phyloP scores from a whole-genome alignment of 2,329 filamentous ascomycete species.

The Colletotrichum sp. region DNA sequence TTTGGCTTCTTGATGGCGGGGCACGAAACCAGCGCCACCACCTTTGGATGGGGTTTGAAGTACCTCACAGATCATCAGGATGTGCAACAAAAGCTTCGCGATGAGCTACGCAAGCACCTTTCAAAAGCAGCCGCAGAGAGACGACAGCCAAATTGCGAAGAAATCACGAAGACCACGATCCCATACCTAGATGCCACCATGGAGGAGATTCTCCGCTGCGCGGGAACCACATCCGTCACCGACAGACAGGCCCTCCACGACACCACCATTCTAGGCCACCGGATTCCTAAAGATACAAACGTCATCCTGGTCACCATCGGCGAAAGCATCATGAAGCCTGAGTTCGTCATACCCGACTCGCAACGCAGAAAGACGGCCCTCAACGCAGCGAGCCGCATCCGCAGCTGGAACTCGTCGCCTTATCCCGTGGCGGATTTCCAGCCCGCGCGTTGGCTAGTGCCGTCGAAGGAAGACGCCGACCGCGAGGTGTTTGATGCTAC shows the following conservation, averaged over 20 bases:
- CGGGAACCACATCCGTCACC: constrained; percentile 23
- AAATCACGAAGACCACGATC: constrained; percentile 22
- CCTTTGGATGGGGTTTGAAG: constrained; percentile 25
- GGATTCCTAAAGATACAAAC: constrained; percentile 29
- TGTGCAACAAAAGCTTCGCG: constrained; percentile 25
- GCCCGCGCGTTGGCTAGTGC: constrained; percentile 25
- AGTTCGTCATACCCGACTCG: constrained; percentile 15
- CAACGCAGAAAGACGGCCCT: constrained; percentile 10
- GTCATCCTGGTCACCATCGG: constrained; percentile 13
- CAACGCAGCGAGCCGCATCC: neutral
- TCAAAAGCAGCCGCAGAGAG: constrained; percentile 19
- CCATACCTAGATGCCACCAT: constrained; percentile 32
- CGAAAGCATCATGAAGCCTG: neutral
- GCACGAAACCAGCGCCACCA: neutral
- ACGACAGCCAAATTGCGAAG: constrained; percentile 24
- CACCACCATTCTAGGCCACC: constrained; percentile 26
- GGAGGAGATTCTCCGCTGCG: constrained; percentile 32
- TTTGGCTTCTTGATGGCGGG: neutral
- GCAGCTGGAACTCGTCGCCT: neutral
- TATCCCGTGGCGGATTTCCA: constrained; percentile 13
- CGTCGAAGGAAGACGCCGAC: neutral
- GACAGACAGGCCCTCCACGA: constrained; percentile 27
- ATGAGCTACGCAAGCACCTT: constrained; percentile 19
- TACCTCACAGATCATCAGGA: constrained; percentile 13
- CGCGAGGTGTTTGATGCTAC: constrained; percentile 25